These are phyloP conservation scores for Salix brachista DNA, from an alignment of 345 rosid genomes.

Conservation along the genomic window DNA sequence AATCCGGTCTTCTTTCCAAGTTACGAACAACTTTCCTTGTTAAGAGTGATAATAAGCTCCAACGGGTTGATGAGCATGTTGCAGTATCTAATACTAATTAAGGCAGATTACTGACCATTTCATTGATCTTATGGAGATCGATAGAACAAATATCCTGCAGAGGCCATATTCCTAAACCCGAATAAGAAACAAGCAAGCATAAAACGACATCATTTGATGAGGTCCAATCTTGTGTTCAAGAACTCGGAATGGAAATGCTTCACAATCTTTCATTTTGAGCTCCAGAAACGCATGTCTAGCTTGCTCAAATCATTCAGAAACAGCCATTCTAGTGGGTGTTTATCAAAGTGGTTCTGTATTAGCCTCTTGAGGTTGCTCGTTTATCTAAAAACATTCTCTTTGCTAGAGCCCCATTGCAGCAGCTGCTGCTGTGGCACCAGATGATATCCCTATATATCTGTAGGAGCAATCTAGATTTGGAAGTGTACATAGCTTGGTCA, in stretches of 20 bases:
- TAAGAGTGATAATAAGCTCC: background rate
- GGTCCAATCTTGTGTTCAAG: background rate
- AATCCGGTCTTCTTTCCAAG: too few relatives aligned
- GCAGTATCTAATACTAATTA: background rate
- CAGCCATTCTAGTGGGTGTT: background rate
- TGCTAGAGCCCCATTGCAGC: constrained; percentile 46
- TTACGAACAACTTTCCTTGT: background rate
- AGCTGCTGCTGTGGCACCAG: constrained; percentile 52
- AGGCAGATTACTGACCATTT: background rate
- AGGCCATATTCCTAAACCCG: background rate
- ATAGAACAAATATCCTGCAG: background rate
- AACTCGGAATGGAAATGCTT: background rate
- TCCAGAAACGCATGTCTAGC: background rate
- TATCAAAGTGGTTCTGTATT: background rate
- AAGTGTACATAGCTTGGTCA: constrained; percentile 47
- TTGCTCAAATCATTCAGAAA: background rate
- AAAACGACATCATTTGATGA: background rate
- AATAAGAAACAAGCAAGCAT: background rate
- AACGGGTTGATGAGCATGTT: background rate
- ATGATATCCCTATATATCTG: constrained; percentile 51
- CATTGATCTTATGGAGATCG: background rate
- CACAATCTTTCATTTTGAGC: background rate
- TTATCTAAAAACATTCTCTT: constrained; percentile 16
- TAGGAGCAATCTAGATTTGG: background rate
- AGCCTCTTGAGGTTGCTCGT: background rate